Base-by-base conservation (phyloP, 176 grass and related monocot genomes). In the Hyparrhenia diplandra region DNA sequence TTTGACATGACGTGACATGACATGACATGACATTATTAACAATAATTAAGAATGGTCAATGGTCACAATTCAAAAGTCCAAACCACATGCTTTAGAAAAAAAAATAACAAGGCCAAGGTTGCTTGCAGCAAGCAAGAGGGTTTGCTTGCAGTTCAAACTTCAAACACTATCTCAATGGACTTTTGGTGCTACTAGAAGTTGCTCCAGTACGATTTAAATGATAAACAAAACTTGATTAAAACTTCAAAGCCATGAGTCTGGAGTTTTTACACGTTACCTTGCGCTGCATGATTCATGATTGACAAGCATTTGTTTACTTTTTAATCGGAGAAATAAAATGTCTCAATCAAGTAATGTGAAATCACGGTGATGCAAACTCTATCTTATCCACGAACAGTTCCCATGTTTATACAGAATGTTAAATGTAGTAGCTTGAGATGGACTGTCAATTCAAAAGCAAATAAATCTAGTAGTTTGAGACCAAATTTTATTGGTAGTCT, bases 261-360 rank as follows among this genome's bases (percentile, higher is more conserved):
- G 16, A 23, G 43, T 68, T 32, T 6, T 46, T 45, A 30, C 49
- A 24, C 46, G 10, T 71, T 43, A 71, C 73, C n/a, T n/a, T 73
- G n/a, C n/a, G n/a, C n/a, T n/a, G n/a, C n/a, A n/a, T 71, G 74
- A 83, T 51, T 71, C 4, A 32, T 31, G 74, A 83, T 62, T 77
- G 84, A 25, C 64, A 31, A 45, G 39, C 83, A 67, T 9, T 43
- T 41, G 21, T 61, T 39, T 46, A 46, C 27, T 57, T n/a, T 57
- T 40, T 55, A 71, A 55, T 25, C 2, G 4, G 29, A 71, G 13
- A 8, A 45, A 63, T 27, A 3, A 41, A 57, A 81, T 8, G 37
- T 78, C 17, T n/a, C n/a, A n/a, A n/a, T n/a, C n/a, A n/a, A 54
- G 71, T 21, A 55, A 32, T 23, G 25, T 20, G 29, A 17, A 54